Evolutionary conservation across 2,329 filamentous ascomycete species (phyloP).

Genomic region (Alternaria ethzedia): DNA sequence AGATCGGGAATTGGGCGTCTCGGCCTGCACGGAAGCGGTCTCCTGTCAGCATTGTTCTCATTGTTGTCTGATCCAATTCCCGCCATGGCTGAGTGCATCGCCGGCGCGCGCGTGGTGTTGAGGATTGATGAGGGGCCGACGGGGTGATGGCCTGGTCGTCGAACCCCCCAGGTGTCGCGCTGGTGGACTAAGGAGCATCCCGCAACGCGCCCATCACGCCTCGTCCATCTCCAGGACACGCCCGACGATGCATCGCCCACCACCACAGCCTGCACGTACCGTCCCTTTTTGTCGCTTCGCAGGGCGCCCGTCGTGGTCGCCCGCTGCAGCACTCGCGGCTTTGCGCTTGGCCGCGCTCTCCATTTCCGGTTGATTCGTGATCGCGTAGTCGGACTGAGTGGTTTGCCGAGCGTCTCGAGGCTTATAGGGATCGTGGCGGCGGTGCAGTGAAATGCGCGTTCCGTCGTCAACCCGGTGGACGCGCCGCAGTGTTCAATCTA

Average conservation of each 20-base stretch:
- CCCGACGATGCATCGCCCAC: constrained; percentile 28
- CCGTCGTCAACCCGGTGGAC: constrained; percentile 26
- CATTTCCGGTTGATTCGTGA: constrained; percentile 40
- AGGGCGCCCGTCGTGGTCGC: constrained; percentile 60
- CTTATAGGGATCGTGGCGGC: constrained; percentile 28
- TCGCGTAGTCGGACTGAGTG: constrained; percentile 41
- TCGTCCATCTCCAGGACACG: constrained; percentile 26
- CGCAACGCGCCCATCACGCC: constrained; percentile 35
- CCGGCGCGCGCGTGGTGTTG: constrained; percentile 37
- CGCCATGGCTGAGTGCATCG: constrained; percentile 20
- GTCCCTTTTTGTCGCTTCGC: constrained; percentile 65
- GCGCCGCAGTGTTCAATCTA: constrained; percentile 26
- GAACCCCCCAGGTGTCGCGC: constrained; percentile 46
- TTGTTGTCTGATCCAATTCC: neutral
- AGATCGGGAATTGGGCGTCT: constrained; percentile 25
- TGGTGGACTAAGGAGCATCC: constrained; percentile 33
- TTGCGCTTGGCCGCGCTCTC: constrained; percentile 63
- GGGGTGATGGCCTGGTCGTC: constrained; percentile 39
- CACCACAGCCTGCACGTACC: constrained; percentile 56
- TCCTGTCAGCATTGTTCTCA: constrained; percentile 34
- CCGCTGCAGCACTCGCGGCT: constrained; percentile 55
- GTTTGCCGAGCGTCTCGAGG: constrained; percentile 13
- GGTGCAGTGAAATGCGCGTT: constrained; percentile 45
- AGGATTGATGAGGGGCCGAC: constrained; percentile 33
- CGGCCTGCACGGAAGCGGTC: constrained; percentile 32